A percentile compares a stretch with the other conserved stretches of the same genome.
Evolutionary conservation across 2,329 filamentous ascomycete genomes (phyloP).

Genomic region (Alternaria sp.): DNA sequence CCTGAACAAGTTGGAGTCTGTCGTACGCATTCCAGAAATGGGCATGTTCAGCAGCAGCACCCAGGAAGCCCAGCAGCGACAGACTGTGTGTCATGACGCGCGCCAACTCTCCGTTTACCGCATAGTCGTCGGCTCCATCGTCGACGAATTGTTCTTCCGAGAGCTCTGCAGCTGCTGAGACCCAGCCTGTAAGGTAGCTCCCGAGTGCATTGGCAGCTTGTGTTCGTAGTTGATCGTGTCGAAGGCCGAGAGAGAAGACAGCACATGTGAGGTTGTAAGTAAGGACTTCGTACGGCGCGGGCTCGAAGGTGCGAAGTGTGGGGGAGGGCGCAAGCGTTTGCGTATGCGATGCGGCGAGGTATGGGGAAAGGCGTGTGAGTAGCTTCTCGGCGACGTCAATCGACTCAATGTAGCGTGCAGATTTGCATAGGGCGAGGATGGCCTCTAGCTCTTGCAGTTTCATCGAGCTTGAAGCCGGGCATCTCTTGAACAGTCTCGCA

Average conservation of each 20-base stretch:
- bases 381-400: conserved; percentile 78
- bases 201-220: conserved; percentile 72
- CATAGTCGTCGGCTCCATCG: conserved; percentile 61
- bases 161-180: conserved; percentile 66
- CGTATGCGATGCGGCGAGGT: conserved; percentile 82
- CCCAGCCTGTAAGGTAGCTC: conserved; percentile 76
- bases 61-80: conserved; percentile 88
- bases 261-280: conserved; percentile 81
- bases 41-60: conserved; percentile 78
- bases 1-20: conserved; percentile 75
- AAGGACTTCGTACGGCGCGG: conserved; percentile 87
- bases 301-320: conserved; percentile 81
- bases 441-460: conserved; percentile 91
- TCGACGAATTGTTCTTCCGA: conserved; percentile 64
- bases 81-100: conserved; percentile 79
- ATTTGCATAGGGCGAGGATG: conserved; percentile 88
- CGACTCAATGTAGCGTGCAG: conserved; percentile 77
- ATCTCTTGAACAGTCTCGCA: conserved; percentile 54
- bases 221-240: conserved; percentile 73
- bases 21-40: conserved; percentile 83
- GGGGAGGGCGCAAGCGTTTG: conserved; percentile 83
- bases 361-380: conserved; percentile 79
- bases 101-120: conserved; percentile 62
- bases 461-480: conserved; percentile 50
- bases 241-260: conserved; percentile 79